phyloP scores from a whole-genome alignment of 176 grass and related monocot genomes.

The Juncus effusus region DNA sequence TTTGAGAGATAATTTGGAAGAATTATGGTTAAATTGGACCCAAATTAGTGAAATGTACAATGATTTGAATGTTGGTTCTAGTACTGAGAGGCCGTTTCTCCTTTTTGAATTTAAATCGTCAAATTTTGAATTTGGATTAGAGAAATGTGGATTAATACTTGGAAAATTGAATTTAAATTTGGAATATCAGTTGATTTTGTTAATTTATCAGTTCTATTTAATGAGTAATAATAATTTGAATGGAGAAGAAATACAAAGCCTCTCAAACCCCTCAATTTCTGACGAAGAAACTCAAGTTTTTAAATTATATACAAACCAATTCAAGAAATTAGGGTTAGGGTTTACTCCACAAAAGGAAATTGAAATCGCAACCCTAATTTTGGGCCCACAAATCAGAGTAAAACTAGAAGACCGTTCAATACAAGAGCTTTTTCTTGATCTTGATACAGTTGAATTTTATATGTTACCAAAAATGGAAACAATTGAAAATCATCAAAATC shows the following conservation, averaged over 20 bases:
- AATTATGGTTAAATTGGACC: slow-evolving; percentile 60
- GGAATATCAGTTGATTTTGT: slow-evolving; percentile 46
- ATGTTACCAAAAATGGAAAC: slow-evolving; percentile 32
- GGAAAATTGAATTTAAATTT: slow-evolving; percentile 66
- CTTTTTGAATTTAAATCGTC: slow-evolving; percentile 64
- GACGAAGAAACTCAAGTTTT: slow-evolving; percentile 33
- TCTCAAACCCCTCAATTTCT: slow-evolving; percentile 18
- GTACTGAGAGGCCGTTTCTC: slow-evolving; percentile 46
- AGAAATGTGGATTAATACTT: slow-evolving; percentile 48
- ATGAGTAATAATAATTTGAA: slow-evolving; percentile 36
- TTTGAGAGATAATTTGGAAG: slow-evolving; percentile 42
- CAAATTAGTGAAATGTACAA: slow-evolving; percentile 40
- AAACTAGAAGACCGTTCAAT: slow-evolving; percentile 33
- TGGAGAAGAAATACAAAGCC: slow-evolving; percentile 35
- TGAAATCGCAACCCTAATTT: slow-evolving; percentile 44
- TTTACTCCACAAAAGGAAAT: slow-evolving; percentile 42
- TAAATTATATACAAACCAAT: slow-evolving; percentile 33
- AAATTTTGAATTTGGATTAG: slow-evolving; percentile 47
- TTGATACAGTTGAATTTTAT: slow-evolving; percentile 49
- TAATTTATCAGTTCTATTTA: slow-evolving; percentile 35
- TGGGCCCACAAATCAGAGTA: slow-evolving; percentile 46
- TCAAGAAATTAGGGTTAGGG: slow-evolving; percentile 32
- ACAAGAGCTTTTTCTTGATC: slow-evolving; percentile 30
- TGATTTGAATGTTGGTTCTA: slow-evolving; percentile 34
- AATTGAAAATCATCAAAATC: slow-evolving; percentile 42